Percentiles rank a stretch among this genome's conserved stretches.
phyloP scores from a whole-genome alignment of 768 basidiomycete species.

The Auricularia heimuer region DNA sequence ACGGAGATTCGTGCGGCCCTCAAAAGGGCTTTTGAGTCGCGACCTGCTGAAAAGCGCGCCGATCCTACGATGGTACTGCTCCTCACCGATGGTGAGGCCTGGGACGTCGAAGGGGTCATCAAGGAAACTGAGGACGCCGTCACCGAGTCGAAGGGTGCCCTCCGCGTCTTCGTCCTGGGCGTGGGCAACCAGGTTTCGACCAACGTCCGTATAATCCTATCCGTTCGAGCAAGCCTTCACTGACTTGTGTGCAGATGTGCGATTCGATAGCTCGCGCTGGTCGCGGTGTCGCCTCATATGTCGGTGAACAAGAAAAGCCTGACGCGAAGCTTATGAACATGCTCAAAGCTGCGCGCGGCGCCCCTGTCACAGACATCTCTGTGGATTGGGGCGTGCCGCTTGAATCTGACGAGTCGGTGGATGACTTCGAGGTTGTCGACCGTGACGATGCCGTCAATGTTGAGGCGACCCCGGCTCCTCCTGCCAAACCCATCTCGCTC shows the following conservation, averaged over 20 bases:
- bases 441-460: background rate
- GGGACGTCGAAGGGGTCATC: constrained; percentile 9
- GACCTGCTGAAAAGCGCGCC: constrained; percentile 11
- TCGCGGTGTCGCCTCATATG: constrained; percentile 40
- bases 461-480: background rate
- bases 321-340: constrained; percentile 39
- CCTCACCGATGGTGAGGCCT: constrained; percentile 46
- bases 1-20: constrained; percentile 43
- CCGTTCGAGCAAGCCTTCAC: background rate
- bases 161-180: constrained; percentile 50
- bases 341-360: constrained; percentile 41
- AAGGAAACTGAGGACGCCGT: background rate
- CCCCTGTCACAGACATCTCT: constrained; percentile 33
- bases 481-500: background rate
- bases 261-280: constrained; percentile 46
- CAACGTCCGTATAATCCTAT: background rate
- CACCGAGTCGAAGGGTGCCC: background rate
- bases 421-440: constrained; percentile 12
- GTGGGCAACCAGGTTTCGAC: constrained; percentile 44
- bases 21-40: constrained; percentile 24
- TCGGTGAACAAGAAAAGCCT: constrained; percentile 38
- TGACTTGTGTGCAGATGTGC: constrained; percentile 23
- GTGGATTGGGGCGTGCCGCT: constrained; percentile 36
- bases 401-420: background rate
- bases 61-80: constrained; percentile 44